These are phyloP conservation scores for Podaxis sp. DNA, from an alignment of 768 basidiomycete genomes.

Conservation along the genomic window DNA sequence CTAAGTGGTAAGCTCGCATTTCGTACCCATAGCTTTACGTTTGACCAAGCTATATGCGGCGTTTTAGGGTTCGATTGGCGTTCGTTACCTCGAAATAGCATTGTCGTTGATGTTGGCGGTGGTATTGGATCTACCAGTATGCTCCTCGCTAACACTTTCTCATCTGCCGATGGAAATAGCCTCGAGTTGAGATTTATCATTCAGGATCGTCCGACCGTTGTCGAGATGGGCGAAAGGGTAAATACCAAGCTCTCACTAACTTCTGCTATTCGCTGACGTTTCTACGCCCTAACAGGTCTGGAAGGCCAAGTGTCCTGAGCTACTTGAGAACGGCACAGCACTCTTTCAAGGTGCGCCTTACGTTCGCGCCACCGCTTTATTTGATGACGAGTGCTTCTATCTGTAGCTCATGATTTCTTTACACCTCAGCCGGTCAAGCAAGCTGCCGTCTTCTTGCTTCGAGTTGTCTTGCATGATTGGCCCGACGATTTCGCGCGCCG, in stretches of 20 bases:
- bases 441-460: constrained; percentile 53
- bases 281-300: constrained; percentile 18
- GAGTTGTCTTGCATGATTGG: constrained; percentile 67
- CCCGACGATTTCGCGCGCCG: constrained; percentile 41
- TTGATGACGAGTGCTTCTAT: not conserved
- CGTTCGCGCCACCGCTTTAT: not conserved
- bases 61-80: constrained; percentile 59
- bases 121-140: constrained; percentile 54
- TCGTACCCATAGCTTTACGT: not conserved
- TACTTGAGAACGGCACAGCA: constrained; percentile 27
- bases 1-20: constrained; percentile 41
- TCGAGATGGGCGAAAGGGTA: constrained; percentile 49
- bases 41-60: not conserved
- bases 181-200: constrained; percentile 49
- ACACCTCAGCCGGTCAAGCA: constrained; percentile 41
- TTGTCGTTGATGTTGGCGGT: constrained; percentile 70
- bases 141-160: constrained; percentile 33
- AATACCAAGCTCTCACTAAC: not conserved
- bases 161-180: constrained; percentile 21
- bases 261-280: not conserved
- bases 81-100: constrained; percentile 44
- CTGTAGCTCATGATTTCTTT: constrained; percentile 32
- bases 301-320: constrained; percentile 23
- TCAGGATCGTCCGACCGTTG: constrained; percentile 59
- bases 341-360: constrained; percentile 25